phyloP scores from a whole-genome alignment of 2,329 filamentous ascomycete genomes.

The Lasiodiplodia hormozganensis region DNA sequence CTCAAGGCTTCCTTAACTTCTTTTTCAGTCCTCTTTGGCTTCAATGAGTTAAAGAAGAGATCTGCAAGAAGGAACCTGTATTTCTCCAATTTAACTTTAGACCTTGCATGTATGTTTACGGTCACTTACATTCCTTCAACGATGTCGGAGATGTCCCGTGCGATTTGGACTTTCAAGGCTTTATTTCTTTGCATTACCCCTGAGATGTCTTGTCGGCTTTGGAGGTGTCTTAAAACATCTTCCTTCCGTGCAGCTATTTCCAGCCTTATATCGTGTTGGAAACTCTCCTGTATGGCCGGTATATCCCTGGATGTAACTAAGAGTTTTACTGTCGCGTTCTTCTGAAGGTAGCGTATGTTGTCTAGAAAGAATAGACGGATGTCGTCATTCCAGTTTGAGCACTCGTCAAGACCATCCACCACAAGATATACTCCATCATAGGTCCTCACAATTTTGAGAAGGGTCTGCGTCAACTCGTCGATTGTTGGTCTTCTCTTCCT shows the following conservation, averaged over 20 bases:
- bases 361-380: neutral
- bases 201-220: neutral
- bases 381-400: neutral
- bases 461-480: neutral
- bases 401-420: neutral
- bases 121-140: neutral
- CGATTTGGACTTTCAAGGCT: neutral
- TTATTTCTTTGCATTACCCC: neutral
- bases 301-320: neutral
- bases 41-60: neutral
- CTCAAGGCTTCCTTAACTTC: neutral
- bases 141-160: neutral
- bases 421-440: neutral
- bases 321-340: neutral
- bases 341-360: neutral
- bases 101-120: neutral
- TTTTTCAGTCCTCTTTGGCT: neutral
- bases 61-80: neutral
- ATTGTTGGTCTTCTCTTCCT: neutral
- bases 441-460: neutral
- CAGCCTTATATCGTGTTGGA: neutral
- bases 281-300: neutral
- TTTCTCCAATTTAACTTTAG: neutral
- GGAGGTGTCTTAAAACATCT: neutral
- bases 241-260: neutral